phyloP scores from a whole-genome alignment of 805 yeast species.

The Kuraishia ogatae region DNA sequence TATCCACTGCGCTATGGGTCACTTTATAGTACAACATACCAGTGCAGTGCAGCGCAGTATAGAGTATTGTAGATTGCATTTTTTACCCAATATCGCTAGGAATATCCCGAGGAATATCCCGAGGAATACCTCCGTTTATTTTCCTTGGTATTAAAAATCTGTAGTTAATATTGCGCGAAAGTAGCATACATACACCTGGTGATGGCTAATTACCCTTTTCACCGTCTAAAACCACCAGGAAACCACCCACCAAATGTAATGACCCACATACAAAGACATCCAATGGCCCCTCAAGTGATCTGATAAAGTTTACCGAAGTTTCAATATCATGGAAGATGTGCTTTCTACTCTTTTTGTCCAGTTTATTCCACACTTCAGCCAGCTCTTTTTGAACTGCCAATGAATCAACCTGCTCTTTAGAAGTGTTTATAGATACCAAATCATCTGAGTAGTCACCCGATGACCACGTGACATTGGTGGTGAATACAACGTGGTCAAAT shows the following conservation, averaged over 20 bases:
- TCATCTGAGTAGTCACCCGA: slow-evolving; percentile 75
- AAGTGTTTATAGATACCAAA: slow-evolving; percentile 76
- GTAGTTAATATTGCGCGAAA: no score
- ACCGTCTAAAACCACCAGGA: slow-evolving; percentile 72
- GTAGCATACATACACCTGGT: no score
- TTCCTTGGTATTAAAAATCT: no score
- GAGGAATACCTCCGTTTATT: no score
- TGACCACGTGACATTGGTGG: slow-evolving; percentile 90
- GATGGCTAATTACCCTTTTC: slow-evolving; percentile 6
- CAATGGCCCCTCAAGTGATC: slow-evolving; percentile 35
- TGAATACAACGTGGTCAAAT: slow-evolving; percentile 75
- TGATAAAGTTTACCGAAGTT: slow-evolving; percentile 50
- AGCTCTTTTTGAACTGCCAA: slow-evolving; percentile 72
- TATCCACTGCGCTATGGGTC: no score
- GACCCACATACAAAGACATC: slow-evolving; percentile 94
- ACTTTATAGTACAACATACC: no score
- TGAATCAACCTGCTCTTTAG: slow-evolving; percentile 70
- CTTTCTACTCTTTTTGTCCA: slow-evolving; percentile 32
- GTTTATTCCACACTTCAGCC: slow-evolving; percentile 56
- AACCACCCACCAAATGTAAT: slow-evolving; percentile 89
- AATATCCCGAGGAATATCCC: no score
- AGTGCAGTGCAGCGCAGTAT: no score
- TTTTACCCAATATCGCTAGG: no score
- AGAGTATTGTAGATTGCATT: no score
- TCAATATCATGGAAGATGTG: slow-evolving; percentile 69